Percentiles rank a stretch among this genome's conserved stretches.
These are phyloP conservation scores for Globisporangium echinulatum DNA, from an alignment of 352 stramenopile species.

Conservation along the genomic window DNA sequence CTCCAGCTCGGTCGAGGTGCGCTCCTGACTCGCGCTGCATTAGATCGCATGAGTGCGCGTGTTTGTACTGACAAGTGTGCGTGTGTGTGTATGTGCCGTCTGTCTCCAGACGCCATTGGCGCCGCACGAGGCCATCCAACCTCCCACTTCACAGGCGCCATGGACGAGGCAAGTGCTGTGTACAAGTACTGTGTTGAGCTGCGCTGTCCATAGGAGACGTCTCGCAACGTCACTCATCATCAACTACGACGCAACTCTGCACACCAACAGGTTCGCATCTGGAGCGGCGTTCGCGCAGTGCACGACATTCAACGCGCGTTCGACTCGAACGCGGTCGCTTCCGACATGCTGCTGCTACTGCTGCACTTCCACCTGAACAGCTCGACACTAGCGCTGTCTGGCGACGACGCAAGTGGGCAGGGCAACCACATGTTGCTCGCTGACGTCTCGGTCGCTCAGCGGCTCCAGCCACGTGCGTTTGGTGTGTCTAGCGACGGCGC, in stretches of 20 bases:
- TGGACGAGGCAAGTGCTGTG: slow-evolving; percentile 35
- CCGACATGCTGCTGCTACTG: slow-evolving; percentile 18
- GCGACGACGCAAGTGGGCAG: slow-evolving; percentile 21
- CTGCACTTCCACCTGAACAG: slow-evolving; percentile 23
- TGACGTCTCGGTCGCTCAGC: slow-evolving; percentile 2
- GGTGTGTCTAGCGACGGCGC: slow-evolving; percentile 21
- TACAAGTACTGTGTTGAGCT: not conserved
- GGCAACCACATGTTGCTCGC: slow-evolving; percentile 36
- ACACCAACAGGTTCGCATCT: slow-evolving; percentile 25
- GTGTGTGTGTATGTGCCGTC: not conserved
- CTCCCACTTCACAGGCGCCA: slow-evolving; percentile 21
- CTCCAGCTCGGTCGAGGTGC: slow-evolving; percentile 46
- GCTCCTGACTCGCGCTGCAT: not conserved
- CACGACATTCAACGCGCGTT: slow-evolving; percentile 16
- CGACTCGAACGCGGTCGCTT: slow-evolving; percentile 12
- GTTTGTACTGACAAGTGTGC: too few relatives aligned
- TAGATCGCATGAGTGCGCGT: too few relatives aligned
- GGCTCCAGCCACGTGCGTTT: slow-evolving; percentile 14
- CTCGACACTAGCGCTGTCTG: slow-evolving; percentile 13
- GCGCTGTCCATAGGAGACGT: not conserved
- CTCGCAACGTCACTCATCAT: too few relatives aligned
- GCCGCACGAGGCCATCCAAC: slow-evolving; percentile 7
- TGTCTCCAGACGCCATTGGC: slow-evolving; percentile 14
- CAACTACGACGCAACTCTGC: not conserved
- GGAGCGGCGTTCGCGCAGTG: slow-evolving; percentile 16